These are phyloP conservation scores for Prosopis cineraria DNA, from an alignment of 306 rosid genomes.

Conservation along the genomic window DNA sequence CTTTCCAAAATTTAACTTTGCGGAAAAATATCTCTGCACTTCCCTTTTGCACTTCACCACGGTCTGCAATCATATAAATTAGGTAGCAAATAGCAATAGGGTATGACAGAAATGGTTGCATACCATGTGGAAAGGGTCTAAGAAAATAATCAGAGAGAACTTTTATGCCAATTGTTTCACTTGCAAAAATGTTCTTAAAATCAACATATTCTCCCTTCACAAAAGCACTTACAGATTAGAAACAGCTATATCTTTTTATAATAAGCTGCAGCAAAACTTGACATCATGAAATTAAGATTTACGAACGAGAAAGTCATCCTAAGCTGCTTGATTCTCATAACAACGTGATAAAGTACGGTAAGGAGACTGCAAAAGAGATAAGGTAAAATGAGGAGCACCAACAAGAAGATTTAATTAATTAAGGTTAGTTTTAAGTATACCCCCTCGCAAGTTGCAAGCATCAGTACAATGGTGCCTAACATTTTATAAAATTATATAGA, in stretches of 20 bases:
- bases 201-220: neutral
- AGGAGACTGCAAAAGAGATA: neutral
- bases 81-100: neutral
- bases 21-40: conserved; percentile 84
- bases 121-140: neutral
- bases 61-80: conserved; percentile 51
- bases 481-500: neutral
- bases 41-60: conserved; percentile 75
- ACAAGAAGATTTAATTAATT: neutral
- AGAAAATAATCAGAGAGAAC: conserved; percentile 9
- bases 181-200: neutral
- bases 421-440: neutral
- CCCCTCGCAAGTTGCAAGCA: neutral
- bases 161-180: neutral
- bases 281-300: neutral
- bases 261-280: neutral
- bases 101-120: conserved; percentile 8
- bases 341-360: neutral
- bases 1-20: conserved; percentile 88
- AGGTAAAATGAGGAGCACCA: neutral
- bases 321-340: neutral
- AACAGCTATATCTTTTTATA: too few relatives aligned
- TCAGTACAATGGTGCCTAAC: neutral
- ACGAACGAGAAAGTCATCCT: neutral
- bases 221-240: neutral